Conservation (phyloP, 176 grass and related monocot genomes). For the Musa troglodytarum region DNA sequence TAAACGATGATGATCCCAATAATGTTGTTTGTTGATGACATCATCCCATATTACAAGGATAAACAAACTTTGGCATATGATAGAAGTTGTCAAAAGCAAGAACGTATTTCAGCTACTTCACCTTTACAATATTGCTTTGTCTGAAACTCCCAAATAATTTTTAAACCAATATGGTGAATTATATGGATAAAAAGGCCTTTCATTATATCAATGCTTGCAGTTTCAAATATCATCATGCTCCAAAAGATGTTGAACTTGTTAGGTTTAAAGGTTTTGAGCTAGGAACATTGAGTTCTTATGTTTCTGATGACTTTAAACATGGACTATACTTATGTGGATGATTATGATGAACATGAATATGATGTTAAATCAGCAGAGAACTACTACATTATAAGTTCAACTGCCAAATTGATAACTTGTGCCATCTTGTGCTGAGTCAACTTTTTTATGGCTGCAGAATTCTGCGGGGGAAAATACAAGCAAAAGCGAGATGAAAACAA, state of each 20-base stretch:
- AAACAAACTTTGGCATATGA: slow-evolving; percentile 35
- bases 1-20: slow-evolving; percentile 31
- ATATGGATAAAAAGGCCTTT: neutral
- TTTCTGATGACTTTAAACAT: no score
- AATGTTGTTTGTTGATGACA: slow-evolving; percentile 38
- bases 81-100: slow-evolving; percentile 27
- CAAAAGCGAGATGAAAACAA: slow-evolving; percentile 22
- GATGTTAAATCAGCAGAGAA: slow-evolving; percentile 15
- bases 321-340: neutral
- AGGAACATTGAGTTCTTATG: no score
- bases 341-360: slow-evolving; percentile 23
- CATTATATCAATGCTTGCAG: no score
- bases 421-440: slow-evolving; percentile 20
- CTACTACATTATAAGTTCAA: slow-evolving; percentile 34
- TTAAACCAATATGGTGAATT: neutral
- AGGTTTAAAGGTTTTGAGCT: no score
- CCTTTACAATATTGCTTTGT: slow-evolving; percentile 11
- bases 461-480: slow-evolving; percentile 13
- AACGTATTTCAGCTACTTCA: slow-evolving; percentile 30
- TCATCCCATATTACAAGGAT: slow-evolving; percentile 30
- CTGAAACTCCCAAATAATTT: slow-evolving; percentile 6
- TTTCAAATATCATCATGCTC: no score
- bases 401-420: slow-evolving; percentile 39
- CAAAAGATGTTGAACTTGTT: no score
- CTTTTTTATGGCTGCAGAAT: slow-evolving; percentile 34